phyloP scores from a whole-genome alignment of 352 stramenopile species.

The Globisporangium alternatum region DNA sequence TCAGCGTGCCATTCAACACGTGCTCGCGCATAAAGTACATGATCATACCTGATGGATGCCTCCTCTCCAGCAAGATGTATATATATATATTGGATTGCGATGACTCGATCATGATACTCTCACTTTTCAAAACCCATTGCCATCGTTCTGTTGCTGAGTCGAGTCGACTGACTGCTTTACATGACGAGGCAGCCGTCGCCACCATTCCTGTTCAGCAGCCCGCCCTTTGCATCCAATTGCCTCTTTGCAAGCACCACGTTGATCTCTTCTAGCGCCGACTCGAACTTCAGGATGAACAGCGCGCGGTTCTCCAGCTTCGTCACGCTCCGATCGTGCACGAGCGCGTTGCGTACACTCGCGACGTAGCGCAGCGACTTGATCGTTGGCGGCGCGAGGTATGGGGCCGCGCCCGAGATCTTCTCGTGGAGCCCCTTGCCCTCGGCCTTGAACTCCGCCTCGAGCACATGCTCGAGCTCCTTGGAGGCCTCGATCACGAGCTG shows the following conservation, averaged over 20 bases:
- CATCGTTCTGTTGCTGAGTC: neutral
- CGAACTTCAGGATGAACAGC: conserved; percentile 63
- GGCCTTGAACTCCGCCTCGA: conserved; percentile 65
- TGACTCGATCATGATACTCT: too few relatives aligned
- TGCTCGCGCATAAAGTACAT: conserved; percentile 37
- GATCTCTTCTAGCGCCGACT: conserved; percentile 59
- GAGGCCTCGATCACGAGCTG: conserved; percentile 80
- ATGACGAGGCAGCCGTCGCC: conserved; percentile 1
- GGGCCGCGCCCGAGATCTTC: conserved; percentile 50
- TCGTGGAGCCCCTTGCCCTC: conserved; percentile 74
- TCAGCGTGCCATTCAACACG: conserved; percentile 23
- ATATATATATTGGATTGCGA: too few relatives aligned
- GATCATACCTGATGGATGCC: too few relatives aligned
- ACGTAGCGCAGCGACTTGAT: conserved; percentile 73
- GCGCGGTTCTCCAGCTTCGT: conserved; percentile 49
- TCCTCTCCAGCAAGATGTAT: too few relatives aligned
- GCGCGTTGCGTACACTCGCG: conserved; percentile 74
- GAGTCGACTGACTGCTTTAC: neutral
- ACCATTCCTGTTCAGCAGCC: neutral
- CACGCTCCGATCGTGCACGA: conserved; percentile 78
- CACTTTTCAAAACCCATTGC: too few relatives aligned
- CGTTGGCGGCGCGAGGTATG: conserved; percentile 39
- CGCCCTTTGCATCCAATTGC: conserved; percentile 24
- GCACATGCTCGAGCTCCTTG: conserved; percentile 75
- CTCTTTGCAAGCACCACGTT: conserved; percentile 59